Conservation (phyloP, 768 basidiomycete species). For the Cantharellus anzutake region DNA sequence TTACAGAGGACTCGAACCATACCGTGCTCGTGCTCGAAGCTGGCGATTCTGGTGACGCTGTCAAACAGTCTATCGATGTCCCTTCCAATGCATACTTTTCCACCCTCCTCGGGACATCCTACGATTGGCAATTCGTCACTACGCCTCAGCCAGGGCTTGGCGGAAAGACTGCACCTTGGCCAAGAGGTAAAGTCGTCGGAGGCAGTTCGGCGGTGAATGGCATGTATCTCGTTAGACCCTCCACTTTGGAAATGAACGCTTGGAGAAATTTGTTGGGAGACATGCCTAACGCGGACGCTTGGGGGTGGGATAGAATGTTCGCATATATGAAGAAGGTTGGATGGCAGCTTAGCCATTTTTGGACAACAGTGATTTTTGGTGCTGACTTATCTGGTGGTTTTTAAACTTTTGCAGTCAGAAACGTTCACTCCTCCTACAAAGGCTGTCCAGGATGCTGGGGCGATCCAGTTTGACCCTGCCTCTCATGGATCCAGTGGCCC, state of each 20-base stretch:
- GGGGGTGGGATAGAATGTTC: slow-evolving; percentile 31
- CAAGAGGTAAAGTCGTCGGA: slow-evolving; percentile 42
- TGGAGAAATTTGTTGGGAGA: slow-evolving; percentile 20
- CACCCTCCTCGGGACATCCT: not conserved
- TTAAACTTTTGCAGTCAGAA: slow-evolving; percentile 20
- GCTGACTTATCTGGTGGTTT: not conserved
- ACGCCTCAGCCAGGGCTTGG: not conserved
- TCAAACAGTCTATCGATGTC: not conserved
- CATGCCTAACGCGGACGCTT: slow-evolving; percentile 8
- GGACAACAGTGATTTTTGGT: slow-evolving; percentile 1
- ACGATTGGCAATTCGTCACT: not conserved
- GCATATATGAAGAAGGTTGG: slow-evolving; percentile 23
- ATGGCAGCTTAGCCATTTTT: not conserved
- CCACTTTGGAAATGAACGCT: slow-evolving; percentile 26
- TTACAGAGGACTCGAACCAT: slow-evolving; percentile 5
- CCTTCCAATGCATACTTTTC: not conserved
- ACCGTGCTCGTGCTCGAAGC: slow-evolving; percentile 6
- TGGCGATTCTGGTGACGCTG: slow-evolving; percentile 3
- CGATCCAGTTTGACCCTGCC: slow-evolving; percentile 7
- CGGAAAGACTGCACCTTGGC: not conserved
- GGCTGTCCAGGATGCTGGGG: slow-evolving; percentile 20
- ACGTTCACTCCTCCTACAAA: slow-evolving; percentile 33
- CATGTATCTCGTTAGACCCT: slow-evolving; percentile 40
- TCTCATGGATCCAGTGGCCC: slow-evolving; percentile 36
- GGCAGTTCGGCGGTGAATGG: slow-evolving; percentile 54